These are phyloP conservation scores for Eutrema japonicum DNA, from an alignment of 345 rosid genomes.

Conservation along the genomic window DNA sequence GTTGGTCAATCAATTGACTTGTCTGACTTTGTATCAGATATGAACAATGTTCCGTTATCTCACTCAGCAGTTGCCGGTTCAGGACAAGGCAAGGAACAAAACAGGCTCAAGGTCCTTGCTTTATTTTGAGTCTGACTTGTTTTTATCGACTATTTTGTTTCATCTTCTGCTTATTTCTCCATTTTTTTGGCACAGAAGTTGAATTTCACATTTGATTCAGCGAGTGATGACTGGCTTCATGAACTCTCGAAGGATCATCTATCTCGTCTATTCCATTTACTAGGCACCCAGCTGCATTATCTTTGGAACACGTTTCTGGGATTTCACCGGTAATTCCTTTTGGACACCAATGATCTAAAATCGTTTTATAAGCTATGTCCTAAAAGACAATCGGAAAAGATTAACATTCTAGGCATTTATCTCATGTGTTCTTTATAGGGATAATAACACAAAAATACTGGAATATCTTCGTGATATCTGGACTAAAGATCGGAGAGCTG, in stretches of 20 bases:
- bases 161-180: constrained; percentile 18
- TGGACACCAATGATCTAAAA: not conserved
- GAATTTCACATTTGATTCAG: constrained; percentile 48
- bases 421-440: constrained; percentile 55
- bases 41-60: constrained; percentile 53
- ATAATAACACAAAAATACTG: constrained; percentile 61
- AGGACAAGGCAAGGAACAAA: constrained; percentile 66
- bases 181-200: constrained; percentile 54
- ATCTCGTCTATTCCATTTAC: constrained; percentile 54
- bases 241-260: constrained; percentile 58
- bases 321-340: constrained; percentile 75
- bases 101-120: constrained; percentile 79
- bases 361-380: not conserved
- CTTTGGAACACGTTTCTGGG: constrained; percentile 79
- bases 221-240: constrained; percentile 50
- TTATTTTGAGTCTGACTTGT: constrained; percentile 40
- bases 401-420: constrained; percentile 26
- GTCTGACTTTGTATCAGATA: constrained; percentile 56
- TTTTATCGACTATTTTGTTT: constrained; percentile 10
- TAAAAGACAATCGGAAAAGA: not conserved
- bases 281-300: constrained; percentile 67
- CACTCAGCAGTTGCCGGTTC: constrained; percentile 50
- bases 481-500: constrained; percentile 85
- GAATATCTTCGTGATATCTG: constrained; percentile 71
- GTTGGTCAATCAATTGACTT: constrained; percentile 57